Evolutionary conservation across 2,329 filamentous ascomycete genomes (phyloP), one percentile per base, ranked within the genome.

Genomic region (Aspergillus hortae): DNA sequence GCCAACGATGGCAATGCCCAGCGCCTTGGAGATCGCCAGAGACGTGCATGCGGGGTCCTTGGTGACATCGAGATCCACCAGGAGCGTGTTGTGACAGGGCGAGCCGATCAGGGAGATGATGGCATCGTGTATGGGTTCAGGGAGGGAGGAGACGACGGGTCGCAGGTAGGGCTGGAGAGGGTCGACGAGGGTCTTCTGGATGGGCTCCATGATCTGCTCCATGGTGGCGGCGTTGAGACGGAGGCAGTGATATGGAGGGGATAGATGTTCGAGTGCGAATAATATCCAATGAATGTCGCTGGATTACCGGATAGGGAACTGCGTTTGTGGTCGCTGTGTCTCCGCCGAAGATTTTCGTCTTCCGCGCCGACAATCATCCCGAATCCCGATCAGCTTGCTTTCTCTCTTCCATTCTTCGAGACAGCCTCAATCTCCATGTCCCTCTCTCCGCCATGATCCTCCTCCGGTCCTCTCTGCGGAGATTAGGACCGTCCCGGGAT

Each of bases 1-100:
- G 61, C 82, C 87, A 67, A 99, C 91, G 74, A 99, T 99, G 70
- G 86, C 94, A 62, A 97, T 87, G 52, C 94, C 92, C 14, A 99
- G 85, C 3, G 82, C 90, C 77, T 99, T 99, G 67, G 89, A 95
- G 67, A 97, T 82, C 61, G 86, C 92, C 47, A 96, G 85, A 69
- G 94, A 94, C 64, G 96, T 76, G 79, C 94, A 99, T 53, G 83
- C 84, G 5, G 83, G 81, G 66, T 90, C 83, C 57, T 84, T 82
- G 64, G 88, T 79, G 48, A 80, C 68, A 75, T 95, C 88, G 68
- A 99, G 81, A 66, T 96, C 86, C 66, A 94, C 85, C 58, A 99
- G 75, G 46, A 99, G 84, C 14, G 86, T 84, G 67, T 87, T 83
- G 83, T 97, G 95, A 84, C 94, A 99, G 55, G 79, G 74, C 30